Percentiles rank a stretch among this genome's conserved stretches.
Evolutionary conservation across 2,329 filamentous ascomycete genomes (phyloP).

Genomic region (Monosporascus cannonballus): DNA sequence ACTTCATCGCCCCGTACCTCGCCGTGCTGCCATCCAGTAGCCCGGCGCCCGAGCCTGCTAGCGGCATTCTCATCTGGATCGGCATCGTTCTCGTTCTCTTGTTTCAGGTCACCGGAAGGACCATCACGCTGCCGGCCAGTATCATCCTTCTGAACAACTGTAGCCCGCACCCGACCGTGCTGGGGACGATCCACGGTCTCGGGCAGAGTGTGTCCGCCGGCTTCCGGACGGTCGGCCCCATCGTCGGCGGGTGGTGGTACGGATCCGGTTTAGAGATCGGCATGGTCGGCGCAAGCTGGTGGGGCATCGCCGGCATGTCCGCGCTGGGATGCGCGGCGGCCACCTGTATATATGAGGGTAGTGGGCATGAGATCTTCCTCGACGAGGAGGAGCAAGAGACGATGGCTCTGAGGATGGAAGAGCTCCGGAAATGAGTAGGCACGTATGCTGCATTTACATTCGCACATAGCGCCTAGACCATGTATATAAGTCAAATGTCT

Average conservation of each 20-base stretch:
- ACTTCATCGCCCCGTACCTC: conserved; percentile 62
- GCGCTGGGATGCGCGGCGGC: conserved; percentile 51
- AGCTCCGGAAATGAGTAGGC: neutral
- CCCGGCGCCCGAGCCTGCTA: conserved; percentile 35
- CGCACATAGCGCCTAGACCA: no score
- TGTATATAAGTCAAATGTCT: no score
- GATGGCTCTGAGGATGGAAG: neutral
- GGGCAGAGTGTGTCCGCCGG: conserved; percentile 44
- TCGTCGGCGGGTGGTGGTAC: conserved; percentile 44
- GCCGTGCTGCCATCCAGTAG: conserved; percentile 51
- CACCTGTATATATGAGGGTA: conserved; percentile 59
- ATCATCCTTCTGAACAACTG: conserved; percentile 57
- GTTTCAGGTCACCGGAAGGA: conserved; percentile 66
- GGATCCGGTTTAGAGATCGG: conserved; percentile 38
- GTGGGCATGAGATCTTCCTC: conserved; percentile 53
- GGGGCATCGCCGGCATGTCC: conserved; percentile 43
- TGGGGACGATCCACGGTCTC: conserved; percentile 52
- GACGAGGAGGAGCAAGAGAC: conserved; percentile 26
- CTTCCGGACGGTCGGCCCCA: conserved; percentile 44
- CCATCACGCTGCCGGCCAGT: conserved; percentile 56
- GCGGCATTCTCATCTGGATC: conserved; percentile 50
- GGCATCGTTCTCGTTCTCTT: conserved; percentile 56
- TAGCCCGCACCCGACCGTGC: conserved; percentile 50
- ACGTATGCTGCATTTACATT: no score
- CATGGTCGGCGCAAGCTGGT: conserved; percentile 42